These are phyloP conservation scores for Cyanophora paradoxa DNA, from an alignment of 78 protist genomes.

Conservation along the genomic window DNA sequence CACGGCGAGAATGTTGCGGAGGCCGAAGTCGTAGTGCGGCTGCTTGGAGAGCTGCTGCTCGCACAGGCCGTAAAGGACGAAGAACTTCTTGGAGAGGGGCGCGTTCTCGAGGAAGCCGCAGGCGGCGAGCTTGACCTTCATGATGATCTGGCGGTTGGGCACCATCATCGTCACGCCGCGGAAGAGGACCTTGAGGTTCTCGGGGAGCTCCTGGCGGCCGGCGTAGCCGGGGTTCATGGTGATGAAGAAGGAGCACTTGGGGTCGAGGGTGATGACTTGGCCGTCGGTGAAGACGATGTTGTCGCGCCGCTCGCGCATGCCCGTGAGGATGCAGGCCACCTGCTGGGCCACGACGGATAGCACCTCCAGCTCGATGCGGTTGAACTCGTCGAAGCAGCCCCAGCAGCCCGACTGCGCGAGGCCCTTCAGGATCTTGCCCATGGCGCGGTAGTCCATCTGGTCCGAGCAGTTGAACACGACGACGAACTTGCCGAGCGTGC, in stretches of 20 bases:
- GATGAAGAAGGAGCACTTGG: constrained; percentile 66
- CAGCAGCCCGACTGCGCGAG: constrained; percentile 77
- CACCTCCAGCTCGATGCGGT: constrained; percentile 79
- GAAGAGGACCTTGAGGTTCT: constrained; percentile 80
- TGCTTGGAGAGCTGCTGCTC: constrained; percentile 80
- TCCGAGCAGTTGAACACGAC: constrained; percentile 84
- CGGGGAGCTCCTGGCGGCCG: constrained; percentile 92
- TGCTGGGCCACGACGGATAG: constrained; percentile 89
- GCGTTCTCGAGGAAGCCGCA: constrained; percentile 55
- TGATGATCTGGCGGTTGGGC: constrained; percentile 76
- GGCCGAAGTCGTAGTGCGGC: constrained; percentile 76
- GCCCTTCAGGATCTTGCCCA: constrained; percentile 79
- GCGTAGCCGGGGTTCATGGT: constrained; percentile 92
- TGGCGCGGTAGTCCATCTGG: constrained; percentile 57
- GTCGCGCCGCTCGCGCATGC: constrained; percentile 39
- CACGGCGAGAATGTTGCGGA: constrained; percentile 75
- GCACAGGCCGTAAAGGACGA: constrained; percentile 64
- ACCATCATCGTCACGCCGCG: constrained; percentile 88
- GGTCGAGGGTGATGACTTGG: constrained; percentile 14
- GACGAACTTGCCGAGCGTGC: constrained; percentile 63
- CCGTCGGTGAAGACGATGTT: constrained; percentile 70
- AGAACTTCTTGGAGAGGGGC: constrained; percentile 61
- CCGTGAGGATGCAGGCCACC: constrained; percentile 51
- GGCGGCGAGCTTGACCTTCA: constrained; percentile 74
- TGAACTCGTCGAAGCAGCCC: constrained; percentile 91